Evolutionary conservation across 2,329 filamentous ascomycete species (phyloP), one percentile per base, ranked within the genome.

Genomic region (Fusarium incarnatum): DNA sequence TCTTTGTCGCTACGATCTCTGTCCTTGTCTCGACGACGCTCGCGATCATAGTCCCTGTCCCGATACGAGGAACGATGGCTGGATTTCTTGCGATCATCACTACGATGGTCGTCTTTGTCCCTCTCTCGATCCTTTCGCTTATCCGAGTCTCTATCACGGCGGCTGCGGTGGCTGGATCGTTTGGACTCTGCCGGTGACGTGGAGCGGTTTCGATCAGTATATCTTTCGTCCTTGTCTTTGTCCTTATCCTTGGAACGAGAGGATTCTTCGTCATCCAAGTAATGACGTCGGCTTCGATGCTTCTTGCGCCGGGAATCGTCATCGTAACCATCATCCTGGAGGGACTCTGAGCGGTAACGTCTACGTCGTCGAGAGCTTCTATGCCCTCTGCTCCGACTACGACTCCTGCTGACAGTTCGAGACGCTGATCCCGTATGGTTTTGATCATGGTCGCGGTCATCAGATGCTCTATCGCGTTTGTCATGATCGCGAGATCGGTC

Each of bases 171-270:
- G 50, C 85, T 84, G 9, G 87, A 85, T 56, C 85, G 80, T 68
- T 85, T 88, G 40, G 85, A 84, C 12, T 86, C 84, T 15, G 88
- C 87, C 2, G 86, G 87, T 4, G 92, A 93, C 8, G 85, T 84
- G 8, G 91, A 93, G 60, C 91, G 85, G 1, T 90, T 89, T 53
- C 86, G 85, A 49, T 89, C 86, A 15, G 82, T 81, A 70, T 84
- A 75, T 68, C 83, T 82, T 49, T 83, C 80, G 69, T 81, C 78
- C 58, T 70, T 78, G 37, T 81, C 77, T 50, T 70, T 78, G 37
- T 81, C 78, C 60, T 53, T 65, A 20, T 65, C 62, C n/a, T 70
- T 78, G 45, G 80, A 70, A 40, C 78, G 78, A 42, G 77, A 74
- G n/a, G 74, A 52, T 67, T 86, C 82, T 20, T 86, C 85, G 49